phyloP scores from a whole-genome alignment of 73 alveolate genomes.

The Tetrahymena borealis region DNA sequence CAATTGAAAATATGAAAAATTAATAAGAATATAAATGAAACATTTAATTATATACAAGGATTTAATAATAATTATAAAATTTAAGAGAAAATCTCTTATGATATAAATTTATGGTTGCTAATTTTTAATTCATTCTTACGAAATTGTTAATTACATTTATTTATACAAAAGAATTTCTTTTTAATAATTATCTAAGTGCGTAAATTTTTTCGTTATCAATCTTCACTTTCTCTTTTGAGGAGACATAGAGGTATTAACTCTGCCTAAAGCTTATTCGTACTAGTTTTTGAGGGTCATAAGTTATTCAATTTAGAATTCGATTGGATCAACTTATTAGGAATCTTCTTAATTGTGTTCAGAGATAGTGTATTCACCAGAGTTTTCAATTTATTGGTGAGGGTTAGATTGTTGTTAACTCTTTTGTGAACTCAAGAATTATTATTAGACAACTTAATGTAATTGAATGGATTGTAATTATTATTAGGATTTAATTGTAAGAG shows the following conservation, averaged over 20 bases:
- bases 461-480: background rate
- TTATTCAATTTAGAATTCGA: background rate
- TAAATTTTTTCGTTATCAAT: background rate
- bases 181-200: too few relatives aligned
- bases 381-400: background rate
- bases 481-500: background rate
- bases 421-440: background rate
- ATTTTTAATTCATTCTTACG: too few relatives aligned
- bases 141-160: too few relatives aligned
- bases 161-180: too few relatives aligned
- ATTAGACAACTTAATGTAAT: background rate
- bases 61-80: too few relatives aligned
- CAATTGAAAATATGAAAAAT: too few relatives aligned
- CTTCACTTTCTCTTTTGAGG: background rate
- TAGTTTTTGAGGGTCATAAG: background rate
- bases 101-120: too few relatives aligned
- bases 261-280: background rate
- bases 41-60: too few relatives aligned
- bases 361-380: background rate
- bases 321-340: background rate
- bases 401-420: background rate
- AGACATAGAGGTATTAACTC: background rate
- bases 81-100: too few relatives aligned
- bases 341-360: background rate
- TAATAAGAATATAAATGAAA: too few relatives aligned